Evolutionary conservation across 352 stramenopile genomes (phyloP), one percentile per base, ranked within the genome.

Genomic region (Pythium sp.): DNA sequence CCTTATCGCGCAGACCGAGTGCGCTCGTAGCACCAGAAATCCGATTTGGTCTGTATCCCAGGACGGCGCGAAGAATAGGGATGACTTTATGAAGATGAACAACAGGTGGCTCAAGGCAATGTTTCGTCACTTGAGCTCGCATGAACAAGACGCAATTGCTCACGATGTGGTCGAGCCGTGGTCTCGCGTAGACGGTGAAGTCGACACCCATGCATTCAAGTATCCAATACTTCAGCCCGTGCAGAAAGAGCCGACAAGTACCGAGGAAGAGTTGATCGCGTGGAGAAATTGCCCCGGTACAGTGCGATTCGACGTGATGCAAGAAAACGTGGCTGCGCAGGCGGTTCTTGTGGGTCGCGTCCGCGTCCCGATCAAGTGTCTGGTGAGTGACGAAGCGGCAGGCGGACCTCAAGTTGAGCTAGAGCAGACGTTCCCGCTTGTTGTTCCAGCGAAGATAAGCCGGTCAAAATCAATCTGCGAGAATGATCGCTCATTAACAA

Each of bases 161-260:
- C 72, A 81, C n/a, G 75, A 79, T 11, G 62, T 75, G 15, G 75
- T 78, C 6, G 66, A 81, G 55, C 63, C 70, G 26, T 81, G 75
- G 75, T 55, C 65, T 28, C 57, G 57, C 18, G 38, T 62, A 15
- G 67, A 77, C 36, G 69, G 69, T 2, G 36, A 32, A 14, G 59
- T 72, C 7, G 72, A 81, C 36, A 67, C 55, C 0, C 69, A 79
- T 32, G 75, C 72, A 7, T 81, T 79, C 66, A 75, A 71, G 34
- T 76, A 76, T 55, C 71, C 69, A 11, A 57, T 81, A 1, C 67
- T 81, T 0, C 75, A 81, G 47, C 60, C 75, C 12, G 71, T 75
- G 20, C 32, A 66, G 28, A 65, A 62, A 1, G 63, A 72, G 24
- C 12, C 34, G 34, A 38, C 34, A 38, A 38, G 5, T 38, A 38